Conservation (phyloP, 176 grass and related monocot species). For the Juncus effusus region DNA sequence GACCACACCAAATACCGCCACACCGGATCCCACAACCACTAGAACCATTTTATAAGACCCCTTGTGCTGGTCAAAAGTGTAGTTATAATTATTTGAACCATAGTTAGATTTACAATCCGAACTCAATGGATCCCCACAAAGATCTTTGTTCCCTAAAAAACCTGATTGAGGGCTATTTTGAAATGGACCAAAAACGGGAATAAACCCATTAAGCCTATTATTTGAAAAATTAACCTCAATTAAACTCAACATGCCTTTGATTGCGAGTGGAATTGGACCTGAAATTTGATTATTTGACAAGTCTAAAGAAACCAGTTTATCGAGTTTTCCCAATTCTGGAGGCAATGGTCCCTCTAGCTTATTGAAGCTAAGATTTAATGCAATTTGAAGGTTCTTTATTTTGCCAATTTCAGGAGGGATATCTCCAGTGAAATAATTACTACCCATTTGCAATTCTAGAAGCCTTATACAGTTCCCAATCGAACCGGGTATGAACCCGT, state of each 20-base stretch:
- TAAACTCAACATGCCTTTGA: constrained; percentile 95
- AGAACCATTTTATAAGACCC: constrained; percentile 85
- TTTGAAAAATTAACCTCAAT: constrained; percentile 95
- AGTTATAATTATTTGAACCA: constrained; percentile 44
- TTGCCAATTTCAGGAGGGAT: constrained; percentile 82
- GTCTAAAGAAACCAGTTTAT: constrained; percentile 83
- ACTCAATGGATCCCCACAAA: constrained; percentile 70
- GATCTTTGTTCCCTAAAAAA: constrained; percentile 64
- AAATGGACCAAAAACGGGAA: constrained; percentile 73
- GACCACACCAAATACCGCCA: constrained; percentile 65
- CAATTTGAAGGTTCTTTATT: constrained; percentile 86
- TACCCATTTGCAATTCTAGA: constrained; percentile 73
- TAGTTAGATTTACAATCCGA: constrained; percentile 52
- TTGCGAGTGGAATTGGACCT: constrained; percentile 59
- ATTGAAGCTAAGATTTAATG: constrained; percentile 94
- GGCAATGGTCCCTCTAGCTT: constrained; percentile 57
- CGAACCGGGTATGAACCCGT: constrained; percentile 40
- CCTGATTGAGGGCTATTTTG: constrained; percentile 78
- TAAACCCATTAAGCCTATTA: constrained; percentile 57
- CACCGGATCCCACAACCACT: constrained; percentile 64
- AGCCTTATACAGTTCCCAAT: constrained; percentile 56
- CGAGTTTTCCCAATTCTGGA: constrained; percentile 62
- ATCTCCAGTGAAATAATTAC: constrained; percentile 59
- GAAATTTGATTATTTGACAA: constrained; percentile 85
- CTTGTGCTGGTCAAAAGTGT: constrained; percentile 55